Evolutionary conservation across 495 filamentous ascomycete genomes (phyloP), one percentile per base, ranked within the genome.

Genomic region (Terfezia boudieri): DNA sequence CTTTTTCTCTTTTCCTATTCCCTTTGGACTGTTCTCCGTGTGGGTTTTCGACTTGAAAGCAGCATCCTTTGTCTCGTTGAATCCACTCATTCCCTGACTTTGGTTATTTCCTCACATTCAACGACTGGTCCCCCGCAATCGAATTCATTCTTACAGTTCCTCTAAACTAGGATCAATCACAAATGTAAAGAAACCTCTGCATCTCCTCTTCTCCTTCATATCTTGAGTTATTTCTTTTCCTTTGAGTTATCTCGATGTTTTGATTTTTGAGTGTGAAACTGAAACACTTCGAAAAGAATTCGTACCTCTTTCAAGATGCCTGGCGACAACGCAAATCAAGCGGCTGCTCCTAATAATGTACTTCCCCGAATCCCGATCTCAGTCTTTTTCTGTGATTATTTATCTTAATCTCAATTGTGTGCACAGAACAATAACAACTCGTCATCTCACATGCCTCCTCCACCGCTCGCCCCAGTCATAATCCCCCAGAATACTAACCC

Each of bases 401-500:
- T 14, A 46, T 46, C 41, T 46, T 46, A 46, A 46, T 46, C 41
- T 46, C 26, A 46, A 14, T 46, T 20, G 12, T 20, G 41, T 46
- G 41, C 16, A 46, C 41, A 46, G 41, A 46, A 32, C 26, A 32
- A 32, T 32, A 32, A 32, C 26, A 32, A 46, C 41, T 46, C 41
- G 41, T 46, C 41, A 14, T 46, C 41, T 46, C 90, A 95, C 68
- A 89, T 96, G 86, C 85, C 87, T 48, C 90, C 89, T 9, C 89
- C 88, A 41, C 84, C 88, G 55, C 79, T 94, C 17, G 81, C 90
- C 56, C 83, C 83, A 12, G 79, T 88, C 59, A 78, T 84, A 61
- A 98, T 94, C 62, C 88, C 89, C 50, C 90, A 94, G 68, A 95
- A 95, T 67, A 94, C 79, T 65, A 95, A 93, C 65, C 86, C 86